Conservation (phyloP, 2,329 filamentous ascomycete species). For the Trichophyton equinum region DNA sequence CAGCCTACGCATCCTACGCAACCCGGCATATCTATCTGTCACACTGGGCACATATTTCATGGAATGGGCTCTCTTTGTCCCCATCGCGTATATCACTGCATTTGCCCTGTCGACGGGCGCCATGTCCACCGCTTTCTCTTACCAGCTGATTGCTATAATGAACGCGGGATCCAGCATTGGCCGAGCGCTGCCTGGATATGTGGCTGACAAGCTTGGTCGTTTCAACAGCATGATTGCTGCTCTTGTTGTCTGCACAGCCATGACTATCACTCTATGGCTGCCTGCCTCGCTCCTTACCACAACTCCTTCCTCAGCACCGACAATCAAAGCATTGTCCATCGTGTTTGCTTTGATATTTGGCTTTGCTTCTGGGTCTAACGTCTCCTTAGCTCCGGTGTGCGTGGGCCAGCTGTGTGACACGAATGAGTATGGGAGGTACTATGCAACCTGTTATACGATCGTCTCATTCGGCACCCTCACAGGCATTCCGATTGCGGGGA, state of each 20-base stretch:
- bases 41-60: conserved; percentile 1
- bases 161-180: conserved; percentile 21
- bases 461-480: conserved; percentile 17
- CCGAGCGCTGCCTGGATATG: conserved; percentile 41
- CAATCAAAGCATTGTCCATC: conserved; percentile 34
- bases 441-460: conserved; percentile 19
- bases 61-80: conserved; percentile 1
- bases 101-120: conserved; percentile 3
- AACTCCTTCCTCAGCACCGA: conserved; percentile 19
- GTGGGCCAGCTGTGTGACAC: conserved; percentile 21
- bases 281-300: conserved; percentile 23
- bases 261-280: conserved; percentile 45
- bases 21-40: not conserved
- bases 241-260: conserved; percentile 32
- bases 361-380: conserved; percentile 19
- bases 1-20: not conserved
- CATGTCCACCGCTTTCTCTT: not conserved
- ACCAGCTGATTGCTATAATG: not conserved
- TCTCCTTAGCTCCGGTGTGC: conserved; percentile 23
- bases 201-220: conserved; percentile 42
- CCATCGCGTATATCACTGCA: not conserved
- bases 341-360: conserved; percentile 17
- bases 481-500: conserved; percentile 19
- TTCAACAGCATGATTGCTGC: conserved; percentile 44
- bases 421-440: conserved; percentile 19